Evolutionary conservation across 768 basidiomycete genomes (phyloP), one percentile per base, ranked within the genome.

Genomic region (Antrodiella citrinella): DNA sequence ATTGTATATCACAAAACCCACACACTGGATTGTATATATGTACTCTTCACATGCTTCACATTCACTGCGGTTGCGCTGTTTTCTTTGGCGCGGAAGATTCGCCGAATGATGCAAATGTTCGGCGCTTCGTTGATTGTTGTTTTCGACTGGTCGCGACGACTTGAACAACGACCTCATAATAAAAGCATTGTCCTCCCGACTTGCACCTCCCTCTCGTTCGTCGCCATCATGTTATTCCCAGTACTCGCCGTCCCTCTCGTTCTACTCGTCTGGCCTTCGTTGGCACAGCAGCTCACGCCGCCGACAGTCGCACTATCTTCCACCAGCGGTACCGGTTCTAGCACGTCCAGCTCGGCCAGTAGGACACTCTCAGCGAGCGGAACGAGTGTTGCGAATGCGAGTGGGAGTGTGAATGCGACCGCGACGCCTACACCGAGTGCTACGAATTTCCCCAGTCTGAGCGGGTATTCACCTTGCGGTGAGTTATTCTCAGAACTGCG

Each of bases 401-500:
- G 19, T 12, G 15, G 20, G 10, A 46, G 44, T 24, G 44, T 18
- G 9, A 19, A 18, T 12, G 45, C 51, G 5, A 52, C 39, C 30
- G 35, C n/a, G 26, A 45, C 42, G 26, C 7, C 9, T 25, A 5
- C 44, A 9, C 7, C 44, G 13, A 51, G 26, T 23, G 44, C n/a
- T 9, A 46, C 41, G 41, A 51, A 30, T 20, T 51, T 51, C 44
- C 50, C 50, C 18, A 46, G 35, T 46, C 23, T 51, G 26, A 39
- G 44, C 45, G 44, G 48, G 19, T 49, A 41, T 26, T 55, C 54
- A 7, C 24, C 48, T 9, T 55, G 54, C 35, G 54, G 54, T 55
- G 20, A 47, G 54, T 44, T 43, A 5, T 9, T 4, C 13, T 21
- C 21, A 22, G 23, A n/a, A 13, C 44, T 25, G 39, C 26, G 20